Percentiles rank a stretch among this genome's conserved stretches.
phyloP scores from a whole-genome alignment of 257 asterid species.

The Coffea eugenioides region DNA sequence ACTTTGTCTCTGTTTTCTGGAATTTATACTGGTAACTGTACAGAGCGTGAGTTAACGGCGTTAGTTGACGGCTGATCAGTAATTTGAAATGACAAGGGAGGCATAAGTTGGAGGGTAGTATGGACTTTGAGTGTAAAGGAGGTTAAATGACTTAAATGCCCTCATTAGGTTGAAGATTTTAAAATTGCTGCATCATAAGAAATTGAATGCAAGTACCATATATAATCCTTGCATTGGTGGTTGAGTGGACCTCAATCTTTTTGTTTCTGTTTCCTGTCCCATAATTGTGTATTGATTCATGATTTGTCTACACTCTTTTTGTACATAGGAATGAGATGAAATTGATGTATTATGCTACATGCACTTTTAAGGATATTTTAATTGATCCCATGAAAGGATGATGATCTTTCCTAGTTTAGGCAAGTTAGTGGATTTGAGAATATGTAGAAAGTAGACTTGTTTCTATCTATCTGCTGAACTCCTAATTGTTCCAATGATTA shows the following conservation, averaged over 20 bases:
- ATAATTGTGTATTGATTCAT: neutral
- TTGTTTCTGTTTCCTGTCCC: neutral
- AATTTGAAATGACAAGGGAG: constrained; percentile 16
- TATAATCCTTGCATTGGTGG: neutral
- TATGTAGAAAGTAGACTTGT: neutral
- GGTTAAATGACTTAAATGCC: constrained; percentile 1
- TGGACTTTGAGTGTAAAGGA: neutral
- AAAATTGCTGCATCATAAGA: neutral
- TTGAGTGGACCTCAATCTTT: no score
- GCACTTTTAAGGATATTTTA: neutral
- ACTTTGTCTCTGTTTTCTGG: constrained; percentile 1
- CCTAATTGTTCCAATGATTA: neutral
- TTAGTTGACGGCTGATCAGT: constrained; percentile 13
- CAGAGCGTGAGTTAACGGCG: constrained; percentile 16
- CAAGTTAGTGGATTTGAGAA: neutral
- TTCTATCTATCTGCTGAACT: neutral
- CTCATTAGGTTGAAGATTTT: neutral
- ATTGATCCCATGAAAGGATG: neutral
- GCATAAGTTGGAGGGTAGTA: neutral
- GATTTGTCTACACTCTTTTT: neutral
- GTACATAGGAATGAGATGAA: constrained; percentile 9
- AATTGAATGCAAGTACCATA: no score
- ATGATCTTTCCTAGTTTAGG: neutral
- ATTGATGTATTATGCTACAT: neutral
- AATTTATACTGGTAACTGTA: constrained; percentile 25